Conservation (phyloP, 768 basidiomycete species). For the Paxillus ammoniavirescens region DNA sequence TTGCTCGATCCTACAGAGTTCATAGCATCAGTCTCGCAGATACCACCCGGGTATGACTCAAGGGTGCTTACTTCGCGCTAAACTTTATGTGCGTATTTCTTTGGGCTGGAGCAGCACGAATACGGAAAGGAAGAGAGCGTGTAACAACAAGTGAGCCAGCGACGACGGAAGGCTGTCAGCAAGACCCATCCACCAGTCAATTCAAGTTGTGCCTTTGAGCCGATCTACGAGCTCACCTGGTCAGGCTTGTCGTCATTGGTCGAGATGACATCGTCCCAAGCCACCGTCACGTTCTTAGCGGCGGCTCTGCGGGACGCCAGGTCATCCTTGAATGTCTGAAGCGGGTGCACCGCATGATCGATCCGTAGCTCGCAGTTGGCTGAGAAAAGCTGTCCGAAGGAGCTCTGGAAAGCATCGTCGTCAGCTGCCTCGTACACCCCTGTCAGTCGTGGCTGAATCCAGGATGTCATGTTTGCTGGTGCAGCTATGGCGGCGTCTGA, state of each 20-base stretch:
- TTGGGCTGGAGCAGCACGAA: slow-evolving; percentile 40
- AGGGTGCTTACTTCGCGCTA: slow-evolving; percentile 37
- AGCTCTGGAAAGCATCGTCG: slow-evolving; percentile 6
- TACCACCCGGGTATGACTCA: background rate
- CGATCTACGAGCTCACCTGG: slow-evolving; percentile 14
- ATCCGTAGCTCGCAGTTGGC: slow-evolving; percentile 31
- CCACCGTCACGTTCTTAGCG: slow-evolving; percentile 20
- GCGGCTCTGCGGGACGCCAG: slow-evolving; percentile 19
- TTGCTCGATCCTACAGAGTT: slow-evolving; percentile 24
- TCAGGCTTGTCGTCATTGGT: slow-evolving; percentile 21
- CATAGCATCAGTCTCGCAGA: background rate
- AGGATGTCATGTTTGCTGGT: slow-evolving; percentile 15
- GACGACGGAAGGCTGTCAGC: slow-evolving; percentile 34
- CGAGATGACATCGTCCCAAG: slow-evolving; percentile 38
- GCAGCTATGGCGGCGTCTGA: background rate
- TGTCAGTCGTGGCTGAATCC: slow-evolving; percentile 31
- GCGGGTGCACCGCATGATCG: slow-evolving; percentile 26
- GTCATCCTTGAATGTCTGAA: slow-evolving; percentile 29
- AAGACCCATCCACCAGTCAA: too few species aligned
- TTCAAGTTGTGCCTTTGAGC: too few species aligned
- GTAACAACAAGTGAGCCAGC: slow-evolving; percentile 40
- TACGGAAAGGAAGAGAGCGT: slow-evolving; percentile 38
- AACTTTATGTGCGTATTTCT: slow-evolving; percentile 32
- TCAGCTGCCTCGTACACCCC: slow-evolving; percentile 23
- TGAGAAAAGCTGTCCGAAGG: slow-evolving; percentile 34